A percentile compares a stretch with the other conserved stretches of the same genome.
Conservation (phyloP, 305 asterid genomes). For the Solanum hybrid region DNA sequence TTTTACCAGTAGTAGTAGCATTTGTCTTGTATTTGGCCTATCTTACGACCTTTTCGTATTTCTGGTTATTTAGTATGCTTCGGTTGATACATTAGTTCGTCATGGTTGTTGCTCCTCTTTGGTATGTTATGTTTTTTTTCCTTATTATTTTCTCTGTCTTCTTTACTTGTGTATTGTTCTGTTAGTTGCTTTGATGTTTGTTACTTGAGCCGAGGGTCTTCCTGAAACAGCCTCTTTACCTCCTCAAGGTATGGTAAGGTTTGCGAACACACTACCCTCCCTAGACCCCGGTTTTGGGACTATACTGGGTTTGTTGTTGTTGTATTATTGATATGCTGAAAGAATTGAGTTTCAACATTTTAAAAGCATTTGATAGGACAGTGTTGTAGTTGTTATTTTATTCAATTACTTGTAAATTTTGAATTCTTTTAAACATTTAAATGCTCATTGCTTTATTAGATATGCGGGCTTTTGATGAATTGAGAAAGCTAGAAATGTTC, state of each 20-base stretch:
- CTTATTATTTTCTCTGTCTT: neutral
- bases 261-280: neutral
- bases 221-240: neutral
- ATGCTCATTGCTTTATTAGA: slow-evolving; percentile 31
- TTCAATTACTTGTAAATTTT: neutral
- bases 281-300: neutral
- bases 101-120: neutral
- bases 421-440: neutral
- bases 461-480: slow-evolving; percentile 97
- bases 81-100: neutral
- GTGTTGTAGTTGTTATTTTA: neutral
- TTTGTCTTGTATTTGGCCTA: neutral
- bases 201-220: neutral
- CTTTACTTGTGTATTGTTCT: neutral
- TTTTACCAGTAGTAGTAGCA: neutral
- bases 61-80: neutral
- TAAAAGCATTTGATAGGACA: neutral
- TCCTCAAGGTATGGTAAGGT: neutral
- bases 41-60: neutral
- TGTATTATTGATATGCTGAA: neutral
- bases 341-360: neutral
- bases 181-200: neutral
- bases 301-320: neutral
- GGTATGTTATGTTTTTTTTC: neutral
- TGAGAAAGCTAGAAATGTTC: slow-evolving; percentile 84